Evolutionary conservation across 1,284 basidiomycete genomes (phyloP), one percentile per base, ranked within the genome.

Genomic region (Retiboletus fuscus): DNA sequence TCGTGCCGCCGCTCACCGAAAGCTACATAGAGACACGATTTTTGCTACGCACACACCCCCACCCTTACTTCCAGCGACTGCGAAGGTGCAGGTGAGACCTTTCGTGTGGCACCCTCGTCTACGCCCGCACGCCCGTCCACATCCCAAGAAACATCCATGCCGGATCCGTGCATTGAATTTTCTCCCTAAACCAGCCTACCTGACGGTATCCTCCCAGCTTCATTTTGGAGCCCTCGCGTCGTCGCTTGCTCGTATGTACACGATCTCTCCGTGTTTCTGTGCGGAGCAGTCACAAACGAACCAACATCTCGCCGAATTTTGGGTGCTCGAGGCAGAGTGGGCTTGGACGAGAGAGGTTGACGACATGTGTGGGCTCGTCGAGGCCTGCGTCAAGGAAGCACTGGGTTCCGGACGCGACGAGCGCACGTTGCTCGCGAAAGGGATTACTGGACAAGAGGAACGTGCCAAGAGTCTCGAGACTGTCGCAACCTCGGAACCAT

Each of bases 281-380:
- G 97, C 97, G 26, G 97, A 99, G 79, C 90, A 91, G 13, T 94
- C 92, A 7, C 89, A 93, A 76, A 99, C 97, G 3, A 91, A 90
- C 64, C 88, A 97, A n/a, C 97, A 99, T 82, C 88, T 99, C 12
- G 91, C 95, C 63, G 98, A 99, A 81, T 99, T 99, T 82, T 98
- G 96, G 95, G 99, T 99, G 97, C 89, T 98, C 69, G 97, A 99
- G 83, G 96, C 94, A 1, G 97, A 98, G 81, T 91, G 95, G 85
- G 91, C 91, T 1, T 94, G 94, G 79, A 83, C 82, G 43, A 77
- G 79, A 43, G 76, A 43, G 76, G 83, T 92, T 10, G 81, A 83
- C 1, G 89, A 90, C 28, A 83, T 98, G 24, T 93, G 95, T 81
- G 84, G 86, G 53, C 85, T 96, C 30, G 90, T 93, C 2, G 96